Conservation (phyloP, 2,329 filamentous ascomycete genomes). For the Nothopassalora personata region DNA sequence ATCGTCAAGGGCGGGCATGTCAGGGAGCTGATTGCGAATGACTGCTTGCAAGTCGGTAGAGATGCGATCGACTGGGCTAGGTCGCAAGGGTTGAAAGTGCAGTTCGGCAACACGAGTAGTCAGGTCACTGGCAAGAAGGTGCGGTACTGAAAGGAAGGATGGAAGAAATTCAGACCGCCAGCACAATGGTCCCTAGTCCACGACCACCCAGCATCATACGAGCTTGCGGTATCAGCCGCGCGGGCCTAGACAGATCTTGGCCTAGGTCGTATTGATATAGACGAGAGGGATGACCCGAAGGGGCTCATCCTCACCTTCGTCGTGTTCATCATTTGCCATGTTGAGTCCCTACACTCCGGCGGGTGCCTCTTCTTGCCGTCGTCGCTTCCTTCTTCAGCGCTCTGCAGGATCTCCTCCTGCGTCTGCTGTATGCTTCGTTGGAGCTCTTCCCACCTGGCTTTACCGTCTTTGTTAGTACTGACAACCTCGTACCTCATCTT, state of each 20-base stretch:
- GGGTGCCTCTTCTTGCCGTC: neutral
- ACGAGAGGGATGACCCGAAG: neutral
- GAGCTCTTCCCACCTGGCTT: neutral
- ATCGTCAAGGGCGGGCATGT: conserved; percentile 27
- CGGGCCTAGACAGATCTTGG: neutral
- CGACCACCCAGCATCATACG: neutral
- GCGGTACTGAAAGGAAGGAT: neutral
- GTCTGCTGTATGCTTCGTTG: neutral
- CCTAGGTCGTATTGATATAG: neutral
- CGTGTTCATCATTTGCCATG: neutral
- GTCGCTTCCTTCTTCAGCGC: neutral
- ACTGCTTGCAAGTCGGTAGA: conserved; percentile 33
- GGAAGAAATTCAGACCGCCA: no score
- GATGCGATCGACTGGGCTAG: conserved; percentile 41
- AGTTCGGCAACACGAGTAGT: conserved; percentile 14
- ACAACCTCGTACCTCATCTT: neutral
- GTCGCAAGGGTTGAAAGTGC: conserved; percentile 32
- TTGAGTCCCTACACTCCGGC: neutral
- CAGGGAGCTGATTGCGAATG: conserved; percentile 30
- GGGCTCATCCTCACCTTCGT: neutral
- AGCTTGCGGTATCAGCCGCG: neutral
- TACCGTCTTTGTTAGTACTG: neutral
- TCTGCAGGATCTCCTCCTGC: neutral
- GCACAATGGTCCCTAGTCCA: neutral
- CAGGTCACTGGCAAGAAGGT: conserved; percentile 18